Evolutionary conservation across 208 protist genomes (phyloP).

Genomic region (Crithidia mellificae): DNA sequence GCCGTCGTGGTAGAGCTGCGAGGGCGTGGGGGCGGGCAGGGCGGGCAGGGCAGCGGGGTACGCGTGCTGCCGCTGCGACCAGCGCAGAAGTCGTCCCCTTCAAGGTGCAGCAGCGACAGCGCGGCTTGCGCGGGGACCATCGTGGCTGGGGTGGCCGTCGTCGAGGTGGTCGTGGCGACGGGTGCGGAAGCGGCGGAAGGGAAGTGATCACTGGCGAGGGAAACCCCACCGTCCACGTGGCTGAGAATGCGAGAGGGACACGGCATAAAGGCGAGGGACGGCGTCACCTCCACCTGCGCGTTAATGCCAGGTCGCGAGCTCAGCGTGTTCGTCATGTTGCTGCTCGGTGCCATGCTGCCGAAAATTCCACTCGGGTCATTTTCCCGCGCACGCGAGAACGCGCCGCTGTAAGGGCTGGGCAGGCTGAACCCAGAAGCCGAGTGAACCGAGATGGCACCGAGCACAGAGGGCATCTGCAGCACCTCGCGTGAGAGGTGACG

Average conservation of each 20-base stretch:
- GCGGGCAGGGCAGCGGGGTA: not conserved
- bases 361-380: not conserved
- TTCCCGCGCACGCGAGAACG: not conserved
- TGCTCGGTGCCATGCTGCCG: conserved; percentile 4
- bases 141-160: not conserved
- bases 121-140: not conserved
- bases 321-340: conserved; percentile 11
- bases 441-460: not conserved
- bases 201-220: not conserved
- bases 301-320: not conserved
- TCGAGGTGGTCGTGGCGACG: not conserved
- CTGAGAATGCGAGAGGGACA: not conserved
- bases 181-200: not conserved
- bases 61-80: not conserved
- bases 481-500: not conserved
- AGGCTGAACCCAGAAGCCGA: conserved; percentile 1
- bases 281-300: conserved; percentile 1
- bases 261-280: not conserved
- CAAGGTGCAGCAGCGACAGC: conserved; percentile 13
- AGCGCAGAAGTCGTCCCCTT: not conserved
- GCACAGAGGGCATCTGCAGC: not conserved
- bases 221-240: not conserved
- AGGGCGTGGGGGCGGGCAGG: not conserved
- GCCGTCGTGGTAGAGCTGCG: conserved; percentile 1
- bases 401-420: not conserved